phyloP scores from a whole-genome alignment of 139 green algal genomes.

The Pleodorina starrii region DNA sequence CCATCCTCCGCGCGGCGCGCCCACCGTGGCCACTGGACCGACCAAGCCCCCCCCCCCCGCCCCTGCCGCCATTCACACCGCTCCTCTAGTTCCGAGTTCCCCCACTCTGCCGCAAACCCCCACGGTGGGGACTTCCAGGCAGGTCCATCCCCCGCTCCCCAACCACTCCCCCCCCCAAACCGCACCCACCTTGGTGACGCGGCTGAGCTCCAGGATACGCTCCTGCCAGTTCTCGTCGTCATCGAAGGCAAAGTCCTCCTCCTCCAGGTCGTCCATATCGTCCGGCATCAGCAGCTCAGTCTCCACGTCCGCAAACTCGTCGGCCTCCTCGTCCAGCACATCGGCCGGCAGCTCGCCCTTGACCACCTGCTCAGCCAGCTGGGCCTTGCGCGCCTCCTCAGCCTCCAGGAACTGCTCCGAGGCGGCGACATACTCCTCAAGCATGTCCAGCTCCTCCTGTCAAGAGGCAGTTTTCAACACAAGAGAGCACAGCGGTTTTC shows the following conservation, averaged over 20 bases:
- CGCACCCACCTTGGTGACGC: constrained; percentile 95
- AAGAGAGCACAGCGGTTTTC: too few species aligned
- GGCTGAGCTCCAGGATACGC: constrained; percentile 80
- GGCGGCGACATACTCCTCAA: constrained; percentile 54
- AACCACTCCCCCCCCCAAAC: not conserved
- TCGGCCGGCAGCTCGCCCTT: constrained; percentile 52
- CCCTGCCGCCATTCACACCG: too few species aligned
- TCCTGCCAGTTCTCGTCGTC: constrained; percentile 65
- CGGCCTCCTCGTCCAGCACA: constrained; percentile 58
- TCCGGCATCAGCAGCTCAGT: constrained; percentile 43
- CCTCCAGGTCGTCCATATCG: constrained; percentile 22
- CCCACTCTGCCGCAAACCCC: too few species aligned
- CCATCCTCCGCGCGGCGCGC: too few species aligned
- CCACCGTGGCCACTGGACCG: too few species aligned
- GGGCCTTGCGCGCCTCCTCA: constrained; percentile 50
- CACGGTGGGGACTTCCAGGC: too few species aligned
- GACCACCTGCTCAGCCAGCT: constrained; percentile 12
- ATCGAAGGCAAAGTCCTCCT: constrained; percentile 30
- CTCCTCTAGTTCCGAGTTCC: too few species aligned
- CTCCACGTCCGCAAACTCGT: constrained; percentile 54
- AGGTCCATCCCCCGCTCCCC: too few species aligned
- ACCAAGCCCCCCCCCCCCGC: too few species aligned
- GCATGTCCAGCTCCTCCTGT: constrained; percentile 55
- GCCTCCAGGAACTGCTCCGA: constrained; percentile 46
- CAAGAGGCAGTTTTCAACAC: too few species aligned